Base-by-base conservation (phyloP, 805 yeast species). In the Wickerhamomyces chambardii region DNA sequence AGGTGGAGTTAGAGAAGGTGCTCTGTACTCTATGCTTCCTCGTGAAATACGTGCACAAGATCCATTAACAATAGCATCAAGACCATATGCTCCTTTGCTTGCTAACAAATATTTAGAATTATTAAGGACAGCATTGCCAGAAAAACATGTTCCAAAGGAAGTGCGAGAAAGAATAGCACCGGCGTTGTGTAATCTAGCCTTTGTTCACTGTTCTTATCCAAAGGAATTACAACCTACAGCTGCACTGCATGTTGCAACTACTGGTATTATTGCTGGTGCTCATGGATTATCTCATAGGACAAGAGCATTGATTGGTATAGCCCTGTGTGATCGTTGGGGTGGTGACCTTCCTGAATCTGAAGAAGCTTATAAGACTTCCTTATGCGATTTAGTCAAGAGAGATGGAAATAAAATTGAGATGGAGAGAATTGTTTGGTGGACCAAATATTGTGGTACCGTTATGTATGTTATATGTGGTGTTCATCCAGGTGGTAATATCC, bases 251-350 rank as follows among this genome's bases (percentile, higher is more conserved):
- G 74, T 81, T 17, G 87, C 85, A 7, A 73, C 82, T 0, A 71
- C 84, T 0, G 92, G 92, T 16, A 71, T 79, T 15, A 72, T 82
- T 35, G 78, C 89, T 0, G 86, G 87, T 0, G 69, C 81, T 4
- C 85, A 80, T 52, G 92, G 90, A 6, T 55, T 82, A 31, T 73
- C 85, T 2, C 90, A 83, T 51, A 68, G 78, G 43, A 75, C 75
- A 3, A 61, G 89, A 36, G 86, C 85, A 0, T 56, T 83, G 32
- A 68, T 81, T 11, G 90, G 90, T 0, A 68, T 82, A 22, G 84
- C 86, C 2, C 59, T 82, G 18, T 77, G 86, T 58, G 84, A 80
- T 46, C 63, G 92, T 44, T 83, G 90, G 90, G 90, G 90, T 26
- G 85, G 83, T 4, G 86, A 79, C 42, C 60, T 81, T 12, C 82